A percentile compares a stretch with the other conserved stretches of the same genome.
These are phyloP conservation scores for Pseudogymnoascus sp. DNA, from an alignment of 2,329 filamentous ascomycete species.

Conservation along the genomic window DNA sequence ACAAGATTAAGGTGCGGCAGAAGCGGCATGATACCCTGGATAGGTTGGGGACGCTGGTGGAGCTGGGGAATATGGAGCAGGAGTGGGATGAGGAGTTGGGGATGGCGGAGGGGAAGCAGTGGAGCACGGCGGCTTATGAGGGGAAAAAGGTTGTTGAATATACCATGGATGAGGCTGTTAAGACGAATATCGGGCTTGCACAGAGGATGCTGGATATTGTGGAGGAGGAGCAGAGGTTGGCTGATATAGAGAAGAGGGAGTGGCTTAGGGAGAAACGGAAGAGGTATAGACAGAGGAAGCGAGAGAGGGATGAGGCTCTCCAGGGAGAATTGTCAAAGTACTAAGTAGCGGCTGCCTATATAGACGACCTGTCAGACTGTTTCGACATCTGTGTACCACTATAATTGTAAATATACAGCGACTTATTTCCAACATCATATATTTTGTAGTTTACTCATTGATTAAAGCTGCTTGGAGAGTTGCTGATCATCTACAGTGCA, in stretches of 20 bases:
- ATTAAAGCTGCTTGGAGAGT: background rate
- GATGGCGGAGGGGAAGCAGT: constrained; percentile 3
- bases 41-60: constrained; percentile 28
- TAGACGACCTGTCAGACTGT: background rate
- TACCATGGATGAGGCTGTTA: constrained; percentile 22
- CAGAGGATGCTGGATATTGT: constrained; percentile 39
- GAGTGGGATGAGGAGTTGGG: constrained; percentile 34
- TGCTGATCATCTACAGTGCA: background rate
- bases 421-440: background rate
- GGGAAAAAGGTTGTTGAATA: background rate
- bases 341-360: background rate
- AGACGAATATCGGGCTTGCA: constrained; percentile 22
- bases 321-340: background rate
- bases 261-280: constrained; percentile 11
- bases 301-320: background rate
- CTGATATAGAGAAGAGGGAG: constrained; percentile 27
- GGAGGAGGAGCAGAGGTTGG: constrained; percentile 38
- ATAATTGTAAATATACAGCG: background rate
- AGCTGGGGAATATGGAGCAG: constrained; percentile 37
- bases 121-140: constrained; percentile 5
- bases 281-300: background rate
- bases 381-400: background rate
- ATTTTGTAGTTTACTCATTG: background rate
- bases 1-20: constrained; percentile 40
- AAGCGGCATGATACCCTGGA: constrained; percentile 32